Base-by-base conservation (phyloP, 805 yeast genomes). In the Jamesozyma lodderae region DNA sequence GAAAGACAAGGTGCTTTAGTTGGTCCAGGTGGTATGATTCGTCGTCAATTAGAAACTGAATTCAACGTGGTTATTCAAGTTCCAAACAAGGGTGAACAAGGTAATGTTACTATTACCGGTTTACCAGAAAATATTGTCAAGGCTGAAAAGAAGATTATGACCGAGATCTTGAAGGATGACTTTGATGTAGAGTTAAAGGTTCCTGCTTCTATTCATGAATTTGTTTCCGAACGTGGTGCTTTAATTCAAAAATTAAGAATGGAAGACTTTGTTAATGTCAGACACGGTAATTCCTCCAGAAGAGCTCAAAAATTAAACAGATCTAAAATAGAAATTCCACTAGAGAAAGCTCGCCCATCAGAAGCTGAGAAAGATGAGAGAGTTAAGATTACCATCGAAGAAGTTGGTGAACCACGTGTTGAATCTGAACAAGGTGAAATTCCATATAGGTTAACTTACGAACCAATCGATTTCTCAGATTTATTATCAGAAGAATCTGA, bases 1-100 rank as follows among this genome's bases (percentile, higher is more conserved):
- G 81, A 77, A 42, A 81, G 79, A 55, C 90, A 84, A 51, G 74
- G 85, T 50, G 69, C 76, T 8, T 54, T 90, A 36, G 75, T 90
- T 59, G 97, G 97, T 28, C 77, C 86, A 27, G 77, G 77, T 41
- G 96, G 97, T 31, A 53, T 75, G 10, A 71, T 73, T 41, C 84
- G 90, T 62, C 80, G 81, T 48, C 67, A 73, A 9, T 60, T 86
- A 45, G 90, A 86, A 64, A 66, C 72, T 13, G 84, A 81, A 51
- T 83, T 71, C 59, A 66, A 68, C 11, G 88, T 84, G 35, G 55
- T 60, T 20, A 60, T 90, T 39, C 68, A 66, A 33, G 72, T 90
- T 53, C 96, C 96, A 46, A 72, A 70, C 53, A 71, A 68, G 42
- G 58, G 52, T 41, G 70, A 67, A 37, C 67, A 75, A 6, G 75